Base-by-base conservation (phyloP, 805 yeast species). In the Starmerella sp. region DNA sequence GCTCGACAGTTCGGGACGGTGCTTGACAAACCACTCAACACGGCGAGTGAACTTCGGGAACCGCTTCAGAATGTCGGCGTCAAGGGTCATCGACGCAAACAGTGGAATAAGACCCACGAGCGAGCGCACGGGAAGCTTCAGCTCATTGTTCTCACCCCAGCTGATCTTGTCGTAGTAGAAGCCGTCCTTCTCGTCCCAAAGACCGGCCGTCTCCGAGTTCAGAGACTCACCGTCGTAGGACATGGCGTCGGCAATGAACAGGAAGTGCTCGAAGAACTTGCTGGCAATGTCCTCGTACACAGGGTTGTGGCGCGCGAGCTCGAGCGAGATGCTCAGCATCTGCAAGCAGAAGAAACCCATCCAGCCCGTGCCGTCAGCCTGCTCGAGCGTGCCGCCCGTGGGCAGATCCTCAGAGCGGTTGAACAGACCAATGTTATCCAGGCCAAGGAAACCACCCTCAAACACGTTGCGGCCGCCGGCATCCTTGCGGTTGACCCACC, bases 401-500 rank as follows among this genome's bases (percentile, higher is more conserved):
- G 97, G 97, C 63, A 86, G 74, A 1, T 95, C 93, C 72, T 89
- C 97, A 6, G 95, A 85, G 67, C 97, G 78, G 69, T 89, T 89
- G 73, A 89, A 89, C 58, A 89, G 77, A 61, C 96, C 96, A 70
- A 89, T 89, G 70, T 89, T 89, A 71, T 89, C 97, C 56, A 89
- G 74, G 7, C 97, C 97, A 56, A 89, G 75, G 69, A 89, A 89
- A 0, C 97, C 97, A 58, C 97, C 97, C 71, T 86, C 95, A 66
- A 90, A 89, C 30, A 90, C 84, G 63, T 89, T 89, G 65, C 84
- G 84, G 59, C 96, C 96, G 59, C 82, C 84, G 4, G 76, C 69
- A 70, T 89, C 96, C 67, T 89, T 89, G 65, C 95, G 76, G 70
- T 90, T 89, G 56, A 90, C 96, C 97, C 97, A 89, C 97, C 97